phyloP scores from a whole-genome alignment of 139 green algal genomes.

The Axilococcus clingmanii region DNA sequence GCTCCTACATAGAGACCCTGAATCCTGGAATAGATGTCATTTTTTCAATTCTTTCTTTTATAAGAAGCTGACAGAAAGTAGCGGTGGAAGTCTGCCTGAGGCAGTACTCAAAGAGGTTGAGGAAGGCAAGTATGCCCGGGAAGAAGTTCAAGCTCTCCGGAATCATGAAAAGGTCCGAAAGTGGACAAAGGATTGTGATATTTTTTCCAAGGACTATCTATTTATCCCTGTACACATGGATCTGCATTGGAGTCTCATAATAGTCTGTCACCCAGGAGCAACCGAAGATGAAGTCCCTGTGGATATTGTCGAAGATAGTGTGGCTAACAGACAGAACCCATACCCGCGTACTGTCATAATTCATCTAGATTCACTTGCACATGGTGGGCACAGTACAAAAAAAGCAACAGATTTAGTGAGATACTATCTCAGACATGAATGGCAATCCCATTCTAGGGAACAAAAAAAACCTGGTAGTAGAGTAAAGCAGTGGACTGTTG shows the following conservation, averaged over 20 bases:
- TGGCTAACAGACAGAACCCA: not conserved
- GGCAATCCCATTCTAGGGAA: constrained; percentile 33
- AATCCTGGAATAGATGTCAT: constrained; percentile 58
- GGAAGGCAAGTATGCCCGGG: not conserved
- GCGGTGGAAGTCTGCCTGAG: constrained; percentile 1
- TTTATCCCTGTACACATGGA: constrained; percentile 81
- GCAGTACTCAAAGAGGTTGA: not conserved
- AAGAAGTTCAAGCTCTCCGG: constrained; percentile 13
- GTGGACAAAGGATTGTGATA: constrained; percentile 68
- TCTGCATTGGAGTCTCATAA: constrained; percentile 81
- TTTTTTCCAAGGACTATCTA: constrained; percentile 80
- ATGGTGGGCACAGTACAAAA: constrained; percentile 1
- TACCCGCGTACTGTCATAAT: constrained; percentile 47
- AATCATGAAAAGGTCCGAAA: constrained; percentile 58
- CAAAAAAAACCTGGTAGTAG: not conserved
- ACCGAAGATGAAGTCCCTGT: constrained; percentile 3
- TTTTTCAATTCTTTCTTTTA: constrained; percentile 95
- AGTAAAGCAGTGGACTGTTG: constrained; percentile 13
- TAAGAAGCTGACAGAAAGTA: constrained; percentile 76
- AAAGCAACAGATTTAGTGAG: constrained; percentile 33
- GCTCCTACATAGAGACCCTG: constrained; percentile 25
- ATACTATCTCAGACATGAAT: constrained; percentile 54
- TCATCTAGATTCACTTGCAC: constrained; percentile 64
- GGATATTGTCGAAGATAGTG: not conserved
- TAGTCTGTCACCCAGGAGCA: constrained; percentile 69